Conservation (phyloP, 306 rosid species). For the Alnus glutinosa region DNA sequence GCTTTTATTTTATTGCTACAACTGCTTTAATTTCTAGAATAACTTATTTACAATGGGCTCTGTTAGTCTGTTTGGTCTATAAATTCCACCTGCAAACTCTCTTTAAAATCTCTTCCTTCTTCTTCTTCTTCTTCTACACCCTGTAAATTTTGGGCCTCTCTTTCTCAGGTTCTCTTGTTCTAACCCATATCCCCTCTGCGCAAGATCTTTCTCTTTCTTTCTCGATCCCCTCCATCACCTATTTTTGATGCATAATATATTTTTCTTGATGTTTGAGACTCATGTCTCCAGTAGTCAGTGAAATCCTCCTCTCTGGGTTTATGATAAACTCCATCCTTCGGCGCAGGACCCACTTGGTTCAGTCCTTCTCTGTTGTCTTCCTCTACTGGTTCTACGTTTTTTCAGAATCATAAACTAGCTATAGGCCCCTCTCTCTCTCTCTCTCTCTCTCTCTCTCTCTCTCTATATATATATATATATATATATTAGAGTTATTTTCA, state of each 20-base stretch:
- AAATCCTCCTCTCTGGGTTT: slow-evolving; percentile 66
- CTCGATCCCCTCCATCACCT: neutral
- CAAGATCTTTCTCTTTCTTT: slow-evolving; percentile 25
- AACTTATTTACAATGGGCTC: slow-evolving; percentile 31
- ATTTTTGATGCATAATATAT: slow-evolving; percentile 24
- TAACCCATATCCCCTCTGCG: slow-evolving; percentile 12
- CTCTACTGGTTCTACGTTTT: slow-evolving; percentile 91
- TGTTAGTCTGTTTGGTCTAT: slow-evolving; percentile 34
- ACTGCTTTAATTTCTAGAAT: slow-evolving; percentile 17
- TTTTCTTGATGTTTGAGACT: slow-evolving; percentile 41
- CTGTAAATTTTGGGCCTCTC: slow-evolving; percentile 7
- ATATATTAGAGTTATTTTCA: neutral
- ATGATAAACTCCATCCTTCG: slow-evolving; percentile 68
- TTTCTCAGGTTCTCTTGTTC: neutral
- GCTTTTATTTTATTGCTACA: neutral
- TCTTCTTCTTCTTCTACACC: slow-evolving; percentile 39
- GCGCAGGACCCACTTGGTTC: slow-evolving; percentile 77
- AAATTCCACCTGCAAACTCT: slow-evolving; percentile 47
- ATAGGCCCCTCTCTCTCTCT: neutral
- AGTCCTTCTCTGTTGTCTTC: slow-evolving; percentile 91
- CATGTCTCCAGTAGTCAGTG: slow-evolving; percentile 67
- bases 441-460: no score
- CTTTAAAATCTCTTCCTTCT: slow-evolving; percentile 55
- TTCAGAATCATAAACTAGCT: slow-evolving; percentile 59
- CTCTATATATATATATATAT: no score